These are phyloP conservation scores for Stipa capillata DNA, from an alignment of 176 grass and related monocot genomes.

Conservation along the genomic window DNA sequence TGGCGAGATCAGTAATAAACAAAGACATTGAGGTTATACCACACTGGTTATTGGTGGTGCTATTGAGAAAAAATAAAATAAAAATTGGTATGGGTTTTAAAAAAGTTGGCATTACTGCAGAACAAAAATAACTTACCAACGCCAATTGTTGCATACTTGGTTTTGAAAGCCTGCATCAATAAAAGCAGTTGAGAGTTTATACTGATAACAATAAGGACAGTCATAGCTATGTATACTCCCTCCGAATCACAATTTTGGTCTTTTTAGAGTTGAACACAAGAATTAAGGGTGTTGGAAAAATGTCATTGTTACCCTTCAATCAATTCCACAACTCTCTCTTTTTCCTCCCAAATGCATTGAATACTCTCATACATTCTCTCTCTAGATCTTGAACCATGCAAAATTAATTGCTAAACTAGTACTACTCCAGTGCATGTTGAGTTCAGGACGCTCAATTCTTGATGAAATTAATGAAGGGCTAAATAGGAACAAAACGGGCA, in stretches of 20 bases:
- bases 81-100: too few species aligned
- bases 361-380: too few species aligned
- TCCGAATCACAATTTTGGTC: too few species aligned
- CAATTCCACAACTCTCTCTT: background rate
- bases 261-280: background rate
- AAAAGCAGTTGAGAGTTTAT: background rate
- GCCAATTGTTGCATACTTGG: slow-evolving; percentile 86
- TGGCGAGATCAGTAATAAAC: background rate
- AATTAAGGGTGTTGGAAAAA: background rate
- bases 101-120: too few species aligned
- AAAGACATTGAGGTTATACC: background rate
- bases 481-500: background rate
- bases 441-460: background rate
- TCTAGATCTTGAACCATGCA: too few species aligned
- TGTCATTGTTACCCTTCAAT: background rate
- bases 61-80: background rate
- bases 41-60: background rate
- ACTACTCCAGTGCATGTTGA: too few species aligned
- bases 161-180: slow-evolving; percentile 64
- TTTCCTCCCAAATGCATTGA: background rate
- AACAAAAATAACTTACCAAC: slow-evolving; percentile 62
- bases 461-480: background rate
- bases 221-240: background rate
- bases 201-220: background rate
- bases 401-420: too few species aligned